phyloP scores from a whole-genome alignment of 2,329 filamentous ascomycete genomes.

The Colletotrichum neosansevieriae region DNA sequence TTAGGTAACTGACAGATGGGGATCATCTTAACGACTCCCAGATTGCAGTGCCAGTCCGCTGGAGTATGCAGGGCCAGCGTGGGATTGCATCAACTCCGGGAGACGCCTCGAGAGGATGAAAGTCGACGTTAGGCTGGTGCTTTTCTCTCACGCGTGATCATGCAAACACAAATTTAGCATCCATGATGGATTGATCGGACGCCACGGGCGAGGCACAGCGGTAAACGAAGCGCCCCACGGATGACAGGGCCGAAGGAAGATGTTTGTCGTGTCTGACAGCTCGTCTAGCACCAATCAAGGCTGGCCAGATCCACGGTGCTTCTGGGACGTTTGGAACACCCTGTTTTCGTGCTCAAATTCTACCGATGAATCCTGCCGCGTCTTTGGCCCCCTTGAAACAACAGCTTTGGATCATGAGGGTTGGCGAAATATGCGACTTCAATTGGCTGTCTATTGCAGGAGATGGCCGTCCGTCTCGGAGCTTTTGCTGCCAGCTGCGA shows the following conservation, averaged over 20 bases:
- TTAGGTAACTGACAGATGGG: background rate
- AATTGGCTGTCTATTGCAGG: too few species aligned
- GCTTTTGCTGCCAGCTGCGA: too few species aligned
- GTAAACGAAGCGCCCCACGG: constrained; percentile 22
- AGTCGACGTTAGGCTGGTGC: background rate
- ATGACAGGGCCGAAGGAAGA: constrained; percentile 25
- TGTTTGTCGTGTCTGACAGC: constrained; percentile 11
- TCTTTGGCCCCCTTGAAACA: background rate
- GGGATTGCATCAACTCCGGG: background rate
- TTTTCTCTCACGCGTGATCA: constrained; percentile 18
- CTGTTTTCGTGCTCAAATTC: background rate
- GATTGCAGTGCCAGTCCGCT: background rate
- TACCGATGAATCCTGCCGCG: background rate
- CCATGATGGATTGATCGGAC: background rate
- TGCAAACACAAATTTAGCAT: background rate
- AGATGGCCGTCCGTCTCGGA: too few species aligned
- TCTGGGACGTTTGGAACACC: background rate
- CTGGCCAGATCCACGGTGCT: constrained; percentile 8
- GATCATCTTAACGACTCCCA: background rate
- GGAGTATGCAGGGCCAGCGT: background rate
- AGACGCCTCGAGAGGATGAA: background rate
- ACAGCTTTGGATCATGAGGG: too few species aligned
- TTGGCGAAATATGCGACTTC: too few species aligned
- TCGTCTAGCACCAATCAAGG: background rate
- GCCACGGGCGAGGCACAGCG: constrained; percentile 7